Conservation (phyloP, 176 grass and related monocot genomes). For the Carex pumila region DNA sequence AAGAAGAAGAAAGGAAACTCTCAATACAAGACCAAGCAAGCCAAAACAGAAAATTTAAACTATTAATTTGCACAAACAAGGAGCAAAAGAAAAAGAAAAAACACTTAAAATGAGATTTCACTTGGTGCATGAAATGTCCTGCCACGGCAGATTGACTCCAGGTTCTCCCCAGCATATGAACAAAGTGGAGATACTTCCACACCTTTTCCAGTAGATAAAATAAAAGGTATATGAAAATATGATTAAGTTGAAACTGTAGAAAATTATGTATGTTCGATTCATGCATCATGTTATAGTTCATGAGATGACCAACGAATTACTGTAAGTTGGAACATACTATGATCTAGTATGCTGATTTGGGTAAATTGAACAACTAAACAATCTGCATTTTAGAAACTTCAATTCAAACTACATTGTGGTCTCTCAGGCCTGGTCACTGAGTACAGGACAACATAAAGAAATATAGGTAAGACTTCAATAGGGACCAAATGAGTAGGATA, state of each 20-base stretch:
- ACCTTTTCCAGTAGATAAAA: slow-evolving; percentile 23
- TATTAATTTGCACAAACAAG: slow-evolving; percentile 23
- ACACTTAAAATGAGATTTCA: slow-evolving; percentile 63
- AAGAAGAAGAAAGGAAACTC: not conserved
- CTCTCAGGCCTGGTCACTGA: not conserved
- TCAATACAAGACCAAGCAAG: slow-evolving; percentile 13
- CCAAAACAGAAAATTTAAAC: slow-evolving; percentile 7
- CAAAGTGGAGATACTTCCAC: slow-evolving; percentile 82
- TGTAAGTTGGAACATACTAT: not conserved
- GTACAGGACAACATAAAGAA: not conserved
- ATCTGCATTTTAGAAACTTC: not conserved
- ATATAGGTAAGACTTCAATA: not conserved
- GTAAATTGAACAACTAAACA: not conserved
- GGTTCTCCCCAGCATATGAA: slow-evolving; percentile 71
- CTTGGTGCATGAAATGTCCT: slow-evolving; percentile 84
- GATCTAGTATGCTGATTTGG: not conserved
- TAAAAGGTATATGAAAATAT: not conserved
- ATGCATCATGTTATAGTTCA: not conserved
- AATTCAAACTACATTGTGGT: not conserved
- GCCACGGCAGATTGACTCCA: slow-evolving; percentile 66
- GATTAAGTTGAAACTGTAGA: not conserved
- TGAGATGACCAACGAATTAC: not conserved
- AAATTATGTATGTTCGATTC: not conserved
- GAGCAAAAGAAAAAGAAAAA: not conserved
- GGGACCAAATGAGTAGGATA: not conserved